These are phyloP conservation scores for Rhodotorula sp. DNA, from an alignment of 1,284 basidiomycete species.

Conservation along the genomic window DNA sequence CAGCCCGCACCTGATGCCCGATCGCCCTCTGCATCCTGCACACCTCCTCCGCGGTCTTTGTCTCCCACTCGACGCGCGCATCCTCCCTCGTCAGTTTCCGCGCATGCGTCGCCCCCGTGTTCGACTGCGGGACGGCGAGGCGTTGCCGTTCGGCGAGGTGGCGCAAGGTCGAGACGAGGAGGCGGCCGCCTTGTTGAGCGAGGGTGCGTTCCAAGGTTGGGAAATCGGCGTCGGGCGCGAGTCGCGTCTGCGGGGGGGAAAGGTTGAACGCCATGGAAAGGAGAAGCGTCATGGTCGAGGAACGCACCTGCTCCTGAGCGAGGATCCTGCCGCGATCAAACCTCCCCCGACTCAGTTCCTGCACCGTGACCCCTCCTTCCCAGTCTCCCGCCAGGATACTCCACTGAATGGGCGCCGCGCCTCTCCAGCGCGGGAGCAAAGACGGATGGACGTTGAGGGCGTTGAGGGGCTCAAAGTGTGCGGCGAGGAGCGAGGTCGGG, in stretches of 20 bases:
- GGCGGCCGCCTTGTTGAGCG: constrained; percentile 63
- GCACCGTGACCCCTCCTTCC: constrained; percentile 64
- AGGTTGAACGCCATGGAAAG: not conserved
- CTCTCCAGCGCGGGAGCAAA: constrained; percentile 80
- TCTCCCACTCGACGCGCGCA: constrained; percentile 60
- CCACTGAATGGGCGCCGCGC: constrained; percentile 89
- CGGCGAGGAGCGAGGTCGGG: constrained; percentile 60
- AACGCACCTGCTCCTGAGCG: constrained; percentile 44
- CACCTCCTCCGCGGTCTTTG: constrained; percentile 60
- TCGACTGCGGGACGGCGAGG: constrained; percentile 55
- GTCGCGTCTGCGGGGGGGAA: constrained; percentile 50
- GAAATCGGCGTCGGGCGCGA: constrained; percentile 60
- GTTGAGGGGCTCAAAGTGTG: constrained; percentile 62
- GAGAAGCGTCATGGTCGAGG: constrained; percentile 36
- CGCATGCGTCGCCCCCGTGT: constrained; percentile 56
- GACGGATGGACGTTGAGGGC: constrained; percentile 92
- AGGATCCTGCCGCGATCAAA: constrained; percentile 54
- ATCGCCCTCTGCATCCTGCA: constrained; percentile 65
- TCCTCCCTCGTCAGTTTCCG: constrained; percentile 62
- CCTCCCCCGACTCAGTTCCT: constrained; percentile 49
- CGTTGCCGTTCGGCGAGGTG: constrained; percentile 62
- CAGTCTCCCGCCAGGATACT: constrained; percentile 59
- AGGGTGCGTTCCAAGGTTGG: constrained; percentile 60
- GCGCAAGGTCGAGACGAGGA: constrained; percentile 69
- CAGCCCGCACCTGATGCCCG: constrained; percentile 71